Percentiles rank a stretch among this genome's conserved stretches.
Evolutionary conservation across 2,329 filamentous ascomycete species (phyloP).

Genomic region (Bretziella fagacearum): DNA sequence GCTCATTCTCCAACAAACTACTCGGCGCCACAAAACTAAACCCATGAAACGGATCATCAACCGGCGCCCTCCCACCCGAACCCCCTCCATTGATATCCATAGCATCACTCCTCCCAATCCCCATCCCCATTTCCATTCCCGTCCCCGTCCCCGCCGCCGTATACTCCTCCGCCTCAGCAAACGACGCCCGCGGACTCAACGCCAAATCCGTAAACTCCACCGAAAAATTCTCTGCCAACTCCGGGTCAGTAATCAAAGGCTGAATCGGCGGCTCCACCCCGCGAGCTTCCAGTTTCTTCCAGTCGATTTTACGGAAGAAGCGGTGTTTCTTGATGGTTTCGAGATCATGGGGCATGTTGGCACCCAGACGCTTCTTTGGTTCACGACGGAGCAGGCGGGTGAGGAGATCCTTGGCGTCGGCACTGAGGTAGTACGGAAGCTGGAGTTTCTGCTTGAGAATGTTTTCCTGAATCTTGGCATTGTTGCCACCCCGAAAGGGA

Average conservation of each 20-base stretch:
- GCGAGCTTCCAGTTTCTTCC: conserved; percentile 67
- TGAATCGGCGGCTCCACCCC: conserved; percentile 79
- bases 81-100: conserved; percentile 18
- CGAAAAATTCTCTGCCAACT: conserved; percentile 90
- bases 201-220: conserved; percentile 78
- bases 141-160: conserved; percentile 16
- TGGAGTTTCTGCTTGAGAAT: conserved; percentile 84
- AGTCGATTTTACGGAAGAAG: conserved; percentile 95
- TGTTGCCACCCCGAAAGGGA: conserved; percentile 79
- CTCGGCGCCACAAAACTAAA: conserved; percentile 47
- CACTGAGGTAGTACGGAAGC: conserved; percentile 76
- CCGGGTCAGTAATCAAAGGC: conserved; percentile 87
- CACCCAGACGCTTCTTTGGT: conserved; percentile 73
- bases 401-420: conserved; percentile 86
- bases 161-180: conserved; percentile 17
- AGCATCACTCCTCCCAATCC: neutral
- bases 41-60: conserved; percentile 43
- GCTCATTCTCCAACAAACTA: conserved; percentile 36
- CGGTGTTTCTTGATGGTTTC: conserved; percentile 74
- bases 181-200: conserved; percentile 42
- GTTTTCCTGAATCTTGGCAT: conserved; percentile 88
- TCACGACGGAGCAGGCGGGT: conserved; percentile 84
- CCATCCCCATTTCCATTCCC: neutral
- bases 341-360: conserved; percentile 77
- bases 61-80: conserved; percentile 24